Evolutionary conservation across 1,284 basidiomycete genomes (phyloP).

Genomic region (Abortiporus biennis): DNA sequence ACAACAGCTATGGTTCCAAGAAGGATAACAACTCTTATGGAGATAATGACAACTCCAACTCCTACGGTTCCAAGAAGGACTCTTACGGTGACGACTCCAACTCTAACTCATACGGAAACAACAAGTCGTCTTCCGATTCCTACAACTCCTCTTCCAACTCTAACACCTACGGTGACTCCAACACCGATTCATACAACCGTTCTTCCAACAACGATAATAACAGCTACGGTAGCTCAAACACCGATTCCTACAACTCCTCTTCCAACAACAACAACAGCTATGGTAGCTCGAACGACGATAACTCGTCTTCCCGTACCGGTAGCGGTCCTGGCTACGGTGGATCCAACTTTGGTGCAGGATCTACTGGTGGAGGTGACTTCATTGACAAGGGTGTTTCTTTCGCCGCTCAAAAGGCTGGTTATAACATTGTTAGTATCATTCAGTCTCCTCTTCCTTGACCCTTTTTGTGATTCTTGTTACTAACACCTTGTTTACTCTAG

Average conservation of each 20-base stretch:
- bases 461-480: background rate
- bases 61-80: conserved; percentile 8
- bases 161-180: conserved; percentile 8
- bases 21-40: conserved; percentile 5
- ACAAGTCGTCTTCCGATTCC: conserved; percentile 13
- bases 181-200: conserved; percentile 16
- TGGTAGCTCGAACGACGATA: conserved; percentile 8
- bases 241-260: conserved; percentile 10
- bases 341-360: conserved; percentile 15
- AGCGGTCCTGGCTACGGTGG: conserved; percentile 13
- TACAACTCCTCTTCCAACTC: conserved; percentile 10
- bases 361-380: conserved; percentile 24
- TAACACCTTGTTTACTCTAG: conserved; percentile 8
- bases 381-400: conserved; percentile 34
- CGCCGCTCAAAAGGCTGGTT: conserved; percentile 38
- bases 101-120: conserved; percentile 17
- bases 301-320: conserved; percentile 5
- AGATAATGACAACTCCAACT: conserved; percentile 7
- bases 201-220: conserved; percentile 13
- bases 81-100: conserved; percentile 14
- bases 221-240: conserved; percentile 1
- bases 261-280: conserved; percentile 16
- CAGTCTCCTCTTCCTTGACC: background rate
- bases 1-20: conserved; percentile 10
- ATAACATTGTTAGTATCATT: conserved; percentile 34